phyloP scores from a whole-genome alignment of 208 protist genomes.

The Tritrichomonas musculus region DNA sequence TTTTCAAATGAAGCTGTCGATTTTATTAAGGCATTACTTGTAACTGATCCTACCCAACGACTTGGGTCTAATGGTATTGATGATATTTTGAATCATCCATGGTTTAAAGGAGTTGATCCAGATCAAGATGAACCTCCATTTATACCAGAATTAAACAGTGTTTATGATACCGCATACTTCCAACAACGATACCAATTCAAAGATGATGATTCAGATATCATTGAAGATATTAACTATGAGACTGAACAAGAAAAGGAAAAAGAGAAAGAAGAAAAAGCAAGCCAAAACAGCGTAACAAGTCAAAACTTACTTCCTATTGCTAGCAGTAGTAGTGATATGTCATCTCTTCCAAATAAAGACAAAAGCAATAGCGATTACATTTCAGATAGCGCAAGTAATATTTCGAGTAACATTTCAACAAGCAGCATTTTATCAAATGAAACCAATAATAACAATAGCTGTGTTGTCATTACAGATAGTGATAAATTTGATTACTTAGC shows the following conservation, averaged over 20 bases:
- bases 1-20: conserved; percentile 39
- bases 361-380: too few species aligned
- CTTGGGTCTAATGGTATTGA: conserved; percentile 41
- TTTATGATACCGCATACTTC: not conserved
- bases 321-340: too few species aligned
- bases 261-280: too few species aligned
- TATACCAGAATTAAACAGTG: not conserved
- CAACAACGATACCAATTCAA: not conserved
- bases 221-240: not conserved
- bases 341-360: too few species aligned
- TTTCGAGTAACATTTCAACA: too few species aligned
- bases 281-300: too few species aligned
- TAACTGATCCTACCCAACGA: conserved; percentile 37
- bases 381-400: too few species aligned
- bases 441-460: too few species aligned
- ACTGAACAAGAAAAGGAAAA: not conserved
- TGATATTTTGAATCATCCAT: conserved; percentile 24
- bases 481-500: too few species aligned
- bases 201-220: not conserved
- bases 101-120: not conserved
- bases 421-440: too few species aligned
- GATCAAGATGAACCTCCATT: not conserved
- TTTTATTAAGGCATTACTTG: conserved; percentile 45
- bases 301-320: too few species aligned
- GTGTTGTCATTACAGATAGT: too few species aligned